Base-by-base conservation (phyloP, 495 filamentous ascomycete species). In the Extremus antarcticus region DNA sequence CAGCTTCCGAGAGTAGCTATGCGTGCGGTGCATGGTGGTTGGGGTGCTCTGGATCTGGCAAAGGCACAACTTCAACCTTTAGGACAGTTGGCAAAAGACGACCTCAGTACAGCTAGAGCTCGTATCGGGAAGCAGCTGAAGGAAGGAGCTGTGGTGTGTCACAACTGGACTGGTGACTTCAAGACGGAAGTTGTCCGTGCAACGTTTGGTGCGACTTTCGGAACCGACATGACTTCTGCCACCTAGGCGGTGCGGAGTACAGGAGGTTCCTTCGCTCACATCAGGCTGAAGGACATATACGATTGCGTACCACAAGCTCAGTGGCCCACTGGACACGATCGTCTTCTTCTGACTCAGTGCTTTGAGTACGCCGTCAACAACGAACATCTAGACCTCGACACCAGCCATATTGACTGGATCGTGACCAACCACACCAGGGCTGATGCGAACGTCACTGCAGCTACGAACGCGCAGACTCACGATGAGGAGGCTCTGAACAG, bases 281-380 rank as follows among this genome's bases (percentile, higher is more conserved):
- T 50, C 11, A 43, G 17, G 7, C 46, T 59, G 25, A 16, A 8
- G 8, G 45, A 40, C 32, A 46, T 59, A 9, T 21, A 43, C 8
- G 19, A 24, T 15, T 22, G 17, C 10, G 56, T 59, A 16, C 43
- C 51, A n/a, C 19, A 13, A 3, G 25, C 25, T 8, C 35, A 35
- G 15, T 59, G 56, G 51, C 56, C 56, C 9, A 46, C 32, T 1
- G 56, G 56, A 21, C 13, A 23, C 21, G 51, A 59, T 38, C 56
- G 47, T 17, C 23, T 54, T 10, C 35, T 54, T 1, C 25, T 59
- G 17, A 59, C 56, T 16, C 2, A 17, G 20, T 58, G 56, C 35
- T 35, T 54, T 21, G 56, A 50, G 8, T 13, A 35, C 29, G 13
- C 13, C 29, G 29, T 17, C 38, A n/a, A 15, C 22, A 39, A 53